phyloP scores from a whole-genome alignment of 192 early-diverging fungal species.

The Coemansia sp. region DNA sequence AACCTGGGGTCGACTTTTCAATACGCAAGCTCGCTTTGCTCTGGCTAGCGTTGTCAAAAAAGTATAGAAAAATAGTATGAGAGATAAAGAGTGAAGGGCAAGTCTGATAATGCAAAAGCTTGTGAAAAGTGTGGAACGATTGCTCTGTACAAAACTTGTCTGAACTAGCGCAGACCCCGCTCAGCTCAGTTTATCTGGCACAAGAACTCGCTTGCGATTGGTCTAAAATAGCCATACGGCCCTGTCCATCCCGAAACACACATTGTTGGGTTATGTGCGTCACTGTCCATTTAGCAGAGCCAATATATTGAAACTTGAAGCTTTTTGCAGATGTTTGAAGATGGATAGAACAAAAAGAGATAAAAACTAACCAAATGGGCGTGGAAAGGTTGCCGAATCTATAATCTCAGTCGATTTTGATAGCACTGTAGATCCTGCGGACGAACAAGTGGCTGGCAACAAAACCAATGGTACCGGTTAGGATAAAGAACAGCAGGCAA shows the following conservation, averaged over 20 bases:
- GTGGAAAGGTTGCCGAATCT: not conserved
- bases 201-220: not conserved
- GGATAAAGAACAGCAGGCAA: constrained; percentile 72
- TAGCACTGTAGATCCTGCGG: constrained; percentile 76
- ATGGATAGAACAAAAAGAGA: constrained; percentile 3
- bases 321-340: not conserved
- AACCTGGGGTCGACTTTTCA: too few relatives aligned
- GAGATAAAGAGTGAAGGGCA: not conserved
- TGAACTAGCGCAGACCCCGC: too few relatives aligned
- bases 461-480: constrained; percentile 82
- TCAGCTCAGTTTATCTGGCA: not conserved
- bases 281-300: too few relatives aligned
- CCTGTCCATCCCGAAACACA: too few relatives aligned
- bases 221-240: constrained; percentile 1
- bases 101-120: not conserved
- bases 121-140: not conserved
- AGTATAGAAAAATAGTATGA: not conserved
- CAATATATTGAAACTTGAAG: too few relatives aligned
- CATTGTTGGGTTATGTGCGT: too few relatives aligned
- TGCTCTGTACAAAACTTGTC: not conserved
- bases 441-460: constrained; percentile 77
- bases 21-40: not conserved
- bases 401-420: constrained; percentile 72
- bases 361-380: not conserved
- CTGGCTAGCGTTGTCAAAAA: constrained; percentile 1